These are phyloP conservation scores for Plasmodium malariae DNA, from an alignment of 169 alveolate species.

Conservation along the genomic window DNA sequence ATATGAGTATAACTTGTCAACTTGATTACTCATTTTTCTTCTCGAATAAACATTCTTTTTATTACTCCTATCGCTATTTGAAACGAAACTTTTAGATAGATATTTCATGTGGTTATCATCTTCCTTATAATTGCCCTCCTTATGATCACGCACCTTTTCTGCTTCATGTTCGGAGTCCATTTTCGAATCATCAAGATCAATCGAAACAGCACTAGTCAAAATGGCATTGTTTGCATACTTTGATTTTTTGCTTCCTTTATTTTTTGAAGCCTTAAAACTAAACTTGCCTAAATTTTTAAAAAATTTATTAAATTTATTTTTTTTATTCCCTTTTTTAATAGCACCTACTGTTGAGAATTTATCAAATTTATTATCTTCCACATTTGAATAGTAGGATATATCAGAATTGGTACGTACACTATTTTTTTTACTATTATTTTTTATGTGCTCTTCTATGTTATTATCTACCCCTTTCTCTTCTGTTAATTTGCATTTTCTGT, in stretches of 20 bases:
- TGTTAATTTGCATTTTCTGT: conserved; percentile 9
- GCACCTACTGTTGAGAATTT: conserved; percentile 36
- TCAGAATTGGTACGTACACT: conserved; percentile 33
- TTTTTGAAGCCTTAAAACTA: conserved; percentile 48
- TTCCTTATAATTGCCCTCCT: too few relatives aligned
- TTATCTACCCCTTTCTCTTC: conserved; percentile 4
- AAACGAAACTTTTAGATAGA: neutral
- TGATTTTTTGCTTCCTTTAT: conserved; percentile 4
- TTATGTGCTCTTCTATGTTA: neutral
- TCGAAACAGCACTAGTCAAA: conserved; percentile 8
- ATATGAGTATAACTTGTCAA: conserved; percentile 60
- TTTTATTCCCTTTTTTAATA: conserved; percentile 30
- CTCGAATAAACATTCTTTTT: conserved; percentile 1
- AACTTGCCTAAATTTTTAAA: conserved; percentile 53
- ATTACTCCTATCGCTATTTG: conserved; percentile 23
- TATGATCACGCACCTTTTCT: too few relatives aligned
- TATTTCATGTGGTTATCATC: neutral
- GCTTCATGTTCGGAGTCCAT: too few relatives aligned
- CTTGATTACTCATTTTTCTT: conserved; percentile 31
- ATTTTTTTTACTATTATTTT: conserved; percentile 20
- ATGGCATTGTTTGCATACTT: neutral
- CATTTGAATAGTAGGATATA: conserved; percentile 38
- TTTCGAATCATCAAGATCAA: too few relatives aligned
- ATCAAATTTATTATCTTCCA: conserved; percentile 47
- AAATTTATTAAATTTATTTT: conserved; percentile 61